Percentiles rank a stretch among this genome's conserved stretches.
Evolutionary conservation across 2,329 filamentous ascomycete genomes (phyloP).

Genomic region (Cryphonectria naterciae): DNA sequence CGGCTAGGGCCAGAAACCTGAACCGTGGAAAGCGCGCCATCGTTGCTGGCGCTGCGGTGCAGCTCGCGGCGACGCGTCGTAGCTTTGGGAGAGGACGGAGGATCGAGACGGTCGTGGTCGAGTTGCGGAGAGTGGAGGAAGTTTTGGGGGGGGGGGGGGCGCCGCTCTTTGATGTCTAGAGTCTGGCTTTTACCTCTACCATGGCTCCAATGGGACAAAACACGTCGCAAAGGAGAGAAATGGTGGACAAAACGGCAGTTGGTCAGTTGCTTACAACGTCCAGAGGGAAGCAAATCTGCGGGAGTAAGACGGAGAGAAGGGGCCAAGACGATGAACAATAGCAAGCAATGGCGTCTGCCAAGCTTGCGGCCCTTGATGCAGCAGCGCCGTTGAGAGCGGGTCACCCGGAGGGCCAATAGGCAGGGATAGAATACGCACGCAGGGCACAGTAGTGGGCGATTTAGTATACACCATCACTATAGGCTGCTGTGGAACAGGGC

Average conservation of each 20-base stretch:
- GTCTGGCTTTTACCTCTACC: conserved; percentile 16
- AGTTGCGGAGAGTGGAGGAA: conserved; percentile 1
- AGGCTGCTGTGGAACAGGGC: not conserved
- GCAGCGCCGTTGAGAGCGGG: conserved; percentile 5
- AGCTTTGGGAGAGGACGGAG: not conserved
- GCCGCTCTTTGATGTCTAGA: conserved; percentile 13
- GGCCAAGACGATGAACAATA: not conserved
- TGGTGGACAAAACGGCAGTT: not conserved
- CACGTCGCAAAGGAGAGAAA: not conserved
- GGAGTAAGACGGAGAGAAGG: conserved; percentile 9
- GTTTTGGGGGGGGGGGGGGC: no score
- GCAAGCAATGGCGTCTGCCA: conserved; percentile 12
- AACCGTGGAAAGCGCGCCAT: conserved; percentile 68
- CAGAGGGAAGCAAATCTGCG: not conserved
- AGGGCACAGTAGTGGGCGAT: not conserved
- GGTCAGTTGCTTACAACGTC: not conserved
- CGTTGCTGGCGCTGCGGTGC: conserved; percentile 36
- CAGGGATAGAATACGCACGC: not conserved
- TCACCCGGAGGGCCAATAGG: not conserved
- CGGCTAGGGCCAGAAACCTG: conserved; percentile 84
- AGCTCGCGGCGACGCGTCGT: conserved; percentile 22
- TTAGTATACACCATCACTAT: not conserved
- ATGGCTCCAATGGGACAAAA: conserved; percentile 19
- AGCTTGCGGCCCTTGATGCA: conserved; percentile 17
- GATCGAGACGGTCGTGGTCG: conserved; percentile 6